These are phyloP conservation scores for Urtica urens DNA, from an alignment of 306 rosid species.

Conservation along the genomic window DNA sequence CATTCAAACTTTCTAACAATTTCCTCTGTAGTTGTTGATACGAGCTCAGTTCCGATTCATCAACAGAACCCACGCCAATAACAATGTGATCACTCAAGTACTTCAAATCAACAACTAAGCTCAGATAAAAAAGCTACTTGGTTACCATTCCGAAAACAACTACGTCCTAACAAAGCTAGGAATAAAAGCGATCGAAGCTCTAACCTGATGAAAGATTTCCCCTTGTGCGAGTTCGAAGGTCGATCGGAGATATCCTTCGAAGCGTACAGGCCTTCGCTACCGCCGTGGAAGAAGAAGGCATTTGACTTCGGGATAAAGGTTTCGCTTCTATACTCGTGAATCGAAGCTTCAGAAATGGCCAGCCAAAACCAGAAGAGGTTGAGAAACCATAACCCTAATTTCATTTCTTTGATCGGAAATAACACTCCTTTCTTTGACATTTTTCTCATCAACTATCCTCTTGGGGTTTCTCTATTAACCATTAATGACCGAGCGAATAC, in stretches of 20 bases:
- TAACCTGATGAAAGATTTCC: conserved; percentile 61
- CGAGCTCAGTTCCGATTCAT: too few relatives aligned
- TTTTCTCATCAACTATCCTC: not conserved
- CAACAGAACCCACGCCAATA: too few relatives aligned
- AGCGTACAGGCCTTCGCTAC: conserved; percentile 72
- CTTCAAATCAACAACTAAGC: not conserved
- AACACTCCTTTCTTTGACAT: not conserved
- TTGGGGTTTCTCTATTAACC: too few relatives aligned
- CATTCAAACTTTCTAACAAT: too few relatives aligned
- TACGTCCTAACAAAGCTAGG: not conserved
- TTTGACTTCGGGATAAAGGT: conserved; percentile 54
- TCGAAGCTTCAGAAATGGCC: conserved; percentile 34
- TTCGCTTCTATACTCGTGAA: conserved; percentile 61
- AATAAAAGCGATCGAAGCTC: not conserved
- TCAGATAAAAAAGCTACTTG: not conserved
- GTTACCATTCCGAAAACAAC: too few relatives aligned
- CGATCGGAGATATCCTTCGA: conserved; percentile 17
- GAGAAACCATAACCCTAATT: conserved; percentile 8
- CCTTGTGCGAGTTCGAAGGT: conserved; percentile 21
- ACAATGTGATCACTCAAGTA: too few relatives aligned
- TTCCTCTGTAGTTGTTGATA: too few relatives aligned
- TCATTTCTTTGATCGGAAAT: not conserved
- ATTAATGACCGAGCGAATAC: too few relatives aligned
- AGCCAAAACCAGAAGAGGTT: conserved; percentile 7
- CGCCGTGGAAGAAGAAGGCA: conserved; percentile 97